Conservation (phyloP, 345 rosid species). For the Salix viminalis region DNA sequence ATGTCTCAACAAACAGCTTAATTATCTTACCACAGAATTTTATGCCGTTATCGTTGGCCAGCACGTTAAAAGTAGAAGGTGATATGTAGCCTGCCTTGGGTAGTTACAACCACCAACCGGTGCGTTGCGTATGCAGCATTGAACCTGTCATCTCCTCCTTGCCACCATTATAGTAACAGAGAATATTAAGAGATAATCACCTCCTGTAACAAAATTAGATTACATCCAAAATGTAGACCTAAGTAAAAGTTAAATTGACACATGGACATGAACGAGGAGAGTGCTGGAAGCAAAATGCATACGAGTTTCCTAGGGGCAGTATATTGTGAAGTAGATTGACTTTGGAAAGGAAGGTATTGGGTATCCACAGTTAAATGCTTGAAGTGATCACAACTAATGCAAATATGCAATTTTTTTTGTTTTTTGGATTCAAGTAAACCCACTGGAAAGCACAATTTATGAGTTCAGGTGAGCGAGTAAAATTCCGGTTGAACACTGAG, state of each 20-base stretch:
- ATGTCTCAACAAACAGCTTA: background rate
- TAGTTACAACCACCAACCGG: background rate
- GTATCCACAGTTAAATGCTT: background rate
- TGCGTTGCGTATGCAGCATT: background rate
- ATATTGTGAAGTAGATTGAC: background rate
- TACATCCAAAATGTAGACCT: background rate
- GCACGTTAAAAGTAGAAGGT: background rate
- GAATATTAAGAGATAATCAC: background rate
- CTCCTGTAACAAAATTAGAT: background rate
- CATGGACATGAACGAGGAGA: background rate
- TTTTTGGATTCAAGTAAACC: too few relatives aligned
- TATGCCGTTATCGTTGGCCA: background rate
- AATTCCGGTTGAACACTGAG: accelerated
- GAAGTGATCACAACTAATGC: background rate
- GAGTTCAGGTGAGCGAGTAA: too few relatives aligned
- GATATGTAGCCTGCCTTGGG: background rate
- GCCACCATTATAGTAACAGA: background rate
- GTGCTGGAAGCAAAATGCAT: background rate
- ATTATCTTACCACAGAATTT: background rate
- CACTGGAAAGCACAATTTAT: too few relatives aligned
- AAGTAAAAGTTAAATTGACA: background rate
- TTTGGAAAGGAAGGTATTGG: background rate
- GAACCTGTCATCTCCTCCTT: background rate
- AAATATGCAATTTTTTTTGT: background rate
- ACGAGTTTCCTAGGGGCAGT: background rate